phyloP scores from a whole-genome alignment of 2,329 filamentous ascomycete species.

The Capronia epimyces region DNA sequence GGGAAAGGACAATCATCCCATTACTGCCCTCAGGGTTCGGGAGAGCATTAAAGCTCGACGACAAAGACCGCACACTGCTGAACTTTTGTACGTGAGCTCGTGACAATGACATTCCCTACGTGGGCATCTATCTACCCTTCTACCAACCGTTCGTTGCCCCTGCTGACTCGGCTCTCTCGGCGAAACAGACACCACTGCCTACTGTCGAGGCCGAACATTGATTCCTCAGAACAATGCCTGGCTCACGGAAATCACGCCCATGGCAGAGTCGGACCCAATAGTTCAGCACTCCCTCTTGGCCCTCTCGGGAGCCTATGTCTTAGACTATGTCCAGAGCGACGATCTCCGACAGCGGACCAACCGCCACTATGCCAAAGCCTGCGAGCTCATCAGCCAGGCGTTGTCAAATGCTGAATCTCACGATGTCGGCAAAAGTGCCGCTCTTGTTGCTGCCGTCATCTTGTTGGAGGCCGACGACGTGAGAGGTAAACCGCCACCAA shows the following conservation, averaged over 20 bases:
- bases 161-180: neutral
- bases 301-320: constrained; percentile 12
- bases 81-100: constrained; percentile 1
- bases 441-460: neutral
- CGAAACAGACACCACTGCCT: constrained; percentile 9
- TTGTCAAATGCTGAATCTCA: neutral
- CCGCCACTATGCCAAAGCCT: constrained; percentile 1
- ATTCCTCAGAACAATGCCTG: constrained; percentile 15
- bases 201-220: constrained; percentile 15
- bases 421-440: neutral
- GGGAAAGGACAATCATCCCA: neutral
- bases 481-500: neutral
- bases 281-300: constrained; percentile 18
- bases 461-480: constrained; percentile 1
- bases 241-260: constrained; percentile 11
- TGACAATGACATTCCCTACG: no score
- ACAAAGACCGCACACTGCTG: neutral
- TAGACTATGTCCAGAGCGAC: constrained; percentile 11
- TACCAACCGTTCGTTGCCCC: no score
- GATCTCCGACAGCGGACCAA: neutral
- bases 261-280: constrained; percentile 3
- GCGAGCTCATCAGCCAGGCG: neutral
- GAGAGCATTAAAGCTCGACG: neutral
- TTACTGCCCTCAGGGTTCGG: constrained; percentile 1
- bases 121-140: no score